Evolutionary conservation across 164 flowering plant species (phyloP), one percentile per base, ranked within the genome.

Genomic region (Vitis rupestris): DNA sequence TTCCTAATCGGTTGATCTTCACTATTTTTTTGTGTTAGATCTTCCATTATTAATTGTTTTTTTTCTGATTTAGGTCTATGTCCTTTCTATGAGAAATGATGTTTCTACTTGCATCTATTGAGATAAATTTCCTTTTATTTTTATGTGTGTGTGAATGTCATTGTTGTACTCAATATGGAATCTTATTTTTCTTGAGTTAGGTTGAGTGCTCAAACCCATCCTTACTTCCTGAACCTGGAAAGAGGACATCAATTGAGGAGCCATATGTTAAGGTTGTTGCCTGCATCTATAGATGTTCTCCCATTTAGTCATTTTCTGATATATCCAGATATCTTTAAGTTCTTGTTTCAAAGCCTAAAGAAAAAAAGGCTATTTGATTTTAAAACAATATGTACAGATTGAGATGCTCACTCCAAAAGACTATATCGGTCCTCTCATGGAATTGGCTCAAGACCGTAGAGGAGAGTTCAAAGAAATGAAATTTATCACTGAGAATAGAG

Each of bases 171-270:
- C 29, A 7, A 64, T 3, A 50, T 56, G 12, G 8, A 50, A 61
- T 17, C 13, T 61, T 27, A 58, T 31, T 65, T 10, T 78, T 53
- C 55, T 64, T 82, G 68, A 68, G 63, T 17, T 74, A 95, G 99
- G 90, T 92, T 64, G 92, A 92, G 56, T 95, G 99, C 81, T 95
- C 99, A 44, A 95, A 95, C 82, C 99, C 99, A 59, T 93, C 94
- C 54, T 57, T 83, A 62, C 97, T 95, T 73, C 98, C 99, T 68
- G 98, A 93, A 75, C 87, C 94, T 80, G 99, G 92, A 57, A 81
- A 74, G 64, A 84, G 98, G 79, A 86, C 67, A 60, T 87, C 93
- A 68, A 86, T 95, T 74, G 96, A 91, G 73, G 99, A 95, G 81
- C 99, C 99, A 61, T 68, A 71, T 81, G 99, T 93, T 7, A 93